phyloP scores from a whole-genome alignment of 352 stramenopile species.

The Globisporangium paddicum region DNA sequence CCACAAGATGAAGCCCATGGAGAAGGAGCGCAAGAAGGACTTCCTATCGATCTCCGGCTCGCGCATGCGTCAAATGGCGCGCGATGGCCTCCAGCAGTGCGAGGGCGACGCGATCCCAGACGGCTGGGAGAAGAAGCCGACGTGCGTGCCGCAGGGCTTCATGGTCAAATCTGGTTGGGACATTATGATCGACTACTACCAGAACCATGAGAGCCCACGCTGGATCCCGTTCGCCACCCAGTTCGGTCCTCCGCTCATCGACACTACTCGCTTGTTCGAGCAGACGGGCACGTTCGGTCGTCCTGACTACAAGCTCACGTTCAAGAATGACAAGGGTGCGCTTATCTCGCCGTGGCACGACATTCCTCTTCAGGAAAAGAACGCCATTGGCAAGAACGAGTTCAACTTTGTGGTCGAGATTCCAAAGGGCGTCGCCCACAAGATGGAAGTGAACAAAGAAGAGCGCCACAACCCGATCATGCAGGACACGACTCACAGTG shows the following conservation, averaged over 20 bases:
- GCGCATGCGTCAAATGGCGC: conserved; percentile 96
- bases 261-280: conserved; percentile 43
- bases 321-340: conserved; percentile 62
- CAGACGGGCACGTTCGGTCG: conserved; percentile 62
- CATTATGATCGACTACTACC: conserved; percentile 98
- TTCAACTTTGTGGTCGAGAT: conserved; percentile 99
- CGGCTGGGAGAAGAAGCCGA: conserved; percentile 74
- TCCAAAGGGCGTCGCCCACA: conserved; percentile 95
- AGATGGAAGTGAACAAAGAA: conserved; percentile 99
- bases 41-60: conserved; percentile 98
- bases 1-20: conserved; percentile 97
- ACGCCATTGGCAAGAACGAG: conserved; percentile 34
- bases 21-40: conserved; percentile 89
- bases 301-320: conserved; percentile 71
- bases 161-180: conserved; percentile 98
- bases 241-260: conserved; percentile 44
- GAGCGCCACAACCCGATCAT: conserved; percentile 95
- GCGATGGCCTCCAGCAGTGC: conserved; percentile 92
- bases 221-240: conserved; percentile 81
- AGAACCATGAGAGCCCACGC: conserved; percentile 89
- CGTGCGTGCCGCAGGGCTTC: conserved; percentile 96
- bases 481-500: conserved; percentile 97
- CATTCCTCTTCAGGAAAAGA: conserved; percentile 86
- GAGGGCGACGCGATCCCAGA: conserved; percentile 53
- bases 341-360: conserved; percentile 98